phyloP scores from a whole-genome alignment of 2,329 filamentous ascomycete genomes.

The Fusarium agapanthi region DNA sequence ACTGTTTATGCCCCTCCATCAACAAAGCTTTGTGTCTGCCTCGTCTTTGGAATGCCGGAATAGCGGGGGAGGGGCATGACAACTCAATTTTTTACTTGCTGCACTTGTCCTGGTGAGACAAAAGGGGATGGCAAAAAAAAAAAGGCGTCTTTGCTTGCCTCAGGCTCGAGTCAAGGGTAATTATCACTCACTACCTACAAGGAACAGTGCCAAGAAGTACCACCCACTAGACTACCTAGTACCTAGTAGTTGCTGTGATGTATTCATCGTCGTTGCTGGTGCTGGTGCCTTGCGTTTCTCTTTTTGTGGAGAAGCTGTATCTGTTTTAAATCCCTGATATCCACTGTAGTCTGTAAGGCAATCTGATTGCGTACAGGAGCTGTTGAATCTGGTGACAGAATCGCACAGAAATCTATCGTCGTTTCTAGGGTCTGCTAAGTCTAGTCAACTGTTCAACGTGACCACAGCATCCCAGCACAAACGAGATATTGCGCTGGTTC shows the following conservation, averaged over 20 bases:
- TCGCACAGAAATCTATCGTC: slow-evolving; percentile 36
- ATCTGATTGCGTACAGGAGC: slow-evolving; percentile 24
- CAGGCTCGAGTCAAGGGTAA: not conserved
- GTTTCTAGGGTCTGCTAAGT: slow-evolving; percentile 26
- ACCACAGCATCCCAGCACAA: slow-evolving; percentile 9
- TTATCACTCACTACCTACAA: not conserved
- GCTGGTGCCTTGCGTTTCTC: slow-evolving; percentile 22
- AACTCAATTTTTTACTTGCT: not conserved
- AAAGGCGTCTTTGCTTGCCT: not conserved
- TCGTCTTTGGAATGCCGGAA: not conserved
- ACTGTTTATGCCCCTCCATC: slow-evolving; percentile 16
- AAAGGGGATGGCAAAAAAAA: too few relatives aligned
- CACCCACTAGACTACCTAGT: not conserved
- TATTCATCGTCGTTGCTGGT: slow-evolving; percentile 4
- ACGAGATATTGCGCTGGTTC: not conserved
- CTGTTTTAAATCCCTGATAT: slow-evolving; percentile 19
- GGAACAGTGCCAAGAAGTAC: not conserved
- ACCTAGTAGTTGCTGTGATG: not conserved
- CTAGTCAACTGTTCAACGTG: slow-evolving; percentile 13
- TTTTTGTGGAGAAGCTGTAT: slow-evolving; percentile 14
- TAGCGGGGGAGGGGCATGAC: slow-evolving; percentile 31
- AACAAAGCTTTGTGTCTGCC: slow-evolving; percentile 2
- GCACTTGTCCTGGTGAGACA: not conserved
- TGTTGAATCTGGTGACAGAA: slow-evolving; percentile 22
- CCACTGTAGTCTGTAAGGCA: slow-evolving; percentile 9